Percentiles rank a stretch among this genome's conserved stretches.
Conservation (phyloP, 169 alveolate species). For the Cryptosporidium sp. region DNA sequence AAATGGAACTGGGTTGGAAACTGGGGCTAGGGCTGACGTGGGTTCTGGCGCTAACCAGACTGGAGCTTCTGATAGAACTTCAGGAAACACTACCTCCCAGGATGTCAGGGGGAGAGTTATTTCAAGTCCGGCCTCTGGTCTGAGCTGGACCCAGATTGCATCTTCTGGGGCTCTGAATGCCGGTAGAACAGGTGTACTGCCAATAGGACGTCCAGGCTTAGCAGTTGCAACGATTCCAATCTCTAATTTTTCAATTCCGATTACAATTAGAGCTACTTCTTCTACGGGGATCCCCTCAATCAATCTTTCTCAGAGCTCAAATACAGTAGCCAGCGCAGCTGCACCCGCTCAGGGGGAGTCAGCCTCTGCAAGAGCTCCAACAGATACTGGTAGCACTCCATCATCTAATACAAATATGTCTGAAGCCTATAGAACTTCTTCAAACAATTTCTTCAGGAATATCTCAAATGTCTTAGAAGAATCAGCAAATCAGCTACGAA, state of each 20-base stretch:
- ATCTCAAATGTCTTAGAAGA: slow-evolving; percentile 58
- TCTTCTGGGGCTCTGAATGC: slow-evolving; percentile 2
- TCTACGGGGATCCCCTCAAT: slow-evolving; percentile 30
- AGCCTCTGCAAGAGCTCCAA: neutral
- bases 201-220: slow-evolving; percentile 71
- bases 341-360: neutral
- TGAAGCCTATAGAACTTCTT: slow-evolving; percentile 29
- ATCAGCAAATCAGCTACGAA: slow-evolving; percentile 47
- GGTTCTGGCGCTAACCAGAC: neutral
- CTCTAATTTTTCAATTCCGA: slow-evolving; percentile 60
- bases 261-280: slow-evolving; percentile 64
- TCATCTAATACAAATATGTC: neutral
- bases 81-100: neutral
- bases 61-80: neutral
- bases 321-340: neutral
- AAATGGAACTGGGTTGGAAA: neutral
- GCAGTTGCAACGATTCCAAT: slow-evolving; percentile 69
- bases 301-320: slow-evolving; percentile 9
- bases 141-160: slow-evolving; percentile 38
- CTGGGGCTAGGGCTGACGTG: neutral
- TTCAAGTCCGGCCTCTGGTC: neutral
- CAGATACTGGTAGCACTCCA: neutral
- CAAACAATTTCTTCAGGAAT: slow-evolving; percentile 32
- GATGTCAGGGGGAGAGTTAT: neutral
- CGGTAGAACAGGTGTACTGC: slow-evolving; percentile 43